Percentiles rank a stretch among this genome's conserved stretches.
phyloP scores from a whole-genome alignment of 2,329 filamentous ascomycete genomes.

The Alternaria ventricosa region DNA sequence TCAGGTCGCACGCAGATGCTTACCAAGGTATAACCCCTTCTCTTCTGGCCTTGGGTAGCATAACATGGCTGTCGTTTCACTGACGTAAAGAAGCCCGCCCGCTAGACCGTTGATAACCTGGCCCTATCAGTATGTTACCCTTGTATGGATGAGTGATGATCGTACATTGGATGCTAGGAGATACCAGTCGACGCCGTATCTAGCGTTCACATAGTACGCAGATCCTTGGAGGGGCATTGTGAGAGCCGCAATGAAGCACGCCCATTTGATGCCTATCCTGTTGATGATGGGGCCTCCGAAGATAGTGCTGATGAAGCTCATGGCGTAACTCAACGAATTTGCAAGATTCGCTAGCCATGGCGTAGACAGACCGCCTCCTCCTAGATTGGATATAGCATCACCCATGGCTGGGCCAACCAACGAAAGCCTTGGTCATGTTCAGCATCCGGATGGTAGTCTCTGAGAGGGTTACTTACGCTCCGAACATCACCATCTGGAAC shows the following conservation, averaged over 20 bases:
- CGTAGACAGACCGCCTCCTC: constrained; percentile 13
- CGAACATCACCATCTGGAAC: constrained; percentile 17
- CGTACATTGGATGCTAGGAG: constrained; percentile 12
- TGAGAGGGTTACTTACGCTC: constrained; percentile 2
- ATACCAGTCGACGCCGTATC: constrained; percentile 5
- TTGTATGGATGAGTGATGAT: not conserved
- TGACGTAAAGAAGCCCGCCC: constrained; percentile 10
- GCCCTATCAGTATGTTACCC: not conserved
- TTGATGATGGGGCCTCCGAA: constrained; percentile 16
- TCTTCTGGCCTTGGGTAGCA: constrained; percentile 16
- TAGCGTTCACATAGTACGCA: constrained; percentile 14
- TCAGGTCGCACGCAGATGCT: not conserved
- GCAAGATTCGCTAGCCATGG: constrained; percentile 19
- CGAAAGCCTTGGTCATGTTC: constrained; percentile 3
- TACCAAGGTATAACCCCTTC: constrained; percentile 12
- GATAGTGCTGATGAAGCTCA: constrained; percentile 15
- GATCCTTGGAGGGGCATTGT: constrained; percentile 14
- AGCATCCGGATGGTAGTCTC: not conserved
- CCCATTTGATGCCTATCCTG: constrained; percentile 16
- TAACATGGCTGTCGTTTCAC: constrained; percentile 19
- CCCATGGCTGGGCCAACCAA: constrained; percentile 16
- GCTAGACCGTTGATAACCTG: constrained; percentile 11
- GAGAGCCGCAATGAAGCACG: constrained; percentile 15
- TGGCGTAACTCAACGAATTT: constrained; percentile 10
- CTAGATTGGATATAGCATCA: constrained; percentile 16